These are phyloP conservation scores for Trapa incisa DNA, from an alignment of 345 rosid genomes.

Conservation along the genomic window DNA sequence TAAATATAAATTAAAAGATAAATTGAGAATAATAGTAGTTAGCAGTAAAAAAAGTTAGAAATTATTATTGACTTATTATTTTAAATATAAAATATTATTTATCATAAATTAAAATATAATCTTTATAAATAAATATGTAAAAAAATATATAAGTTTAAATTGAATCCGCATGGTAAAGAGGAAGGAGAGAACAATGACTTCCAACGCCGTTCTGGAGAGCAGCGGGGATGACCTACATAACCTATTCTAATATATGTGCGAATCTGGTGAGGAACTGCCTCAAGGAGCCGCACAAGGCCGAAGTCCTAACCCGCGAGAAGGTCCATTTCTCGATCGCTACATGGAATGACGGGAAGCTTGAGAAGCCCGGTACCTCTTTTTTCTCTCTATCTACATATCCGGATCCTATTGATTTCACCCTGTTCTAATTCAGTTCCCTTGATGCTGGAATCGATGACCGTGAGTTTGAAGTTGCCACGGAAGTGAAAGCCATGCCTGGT, in stretches of 20 bases:
- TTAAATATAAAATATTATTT: too few relatives aligned
- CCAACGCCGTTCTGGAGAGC: slow-evolving; percentile 85
- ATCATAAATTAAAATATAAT: too few relatives aligned
- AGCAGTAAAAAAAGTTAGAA: too few relatives aligned
- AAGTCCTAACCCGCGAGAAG: slow-evolving; percentile 61
- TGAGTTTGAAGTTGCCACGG: neutral
- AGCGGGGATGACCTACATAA: slow-evolving; percentile 78
- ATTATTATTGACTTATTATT: too few relatives aligned
- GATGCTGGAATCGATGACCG: neutral
- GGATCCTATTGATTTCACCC: neutral
- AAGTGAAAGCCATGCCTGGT: neutral
- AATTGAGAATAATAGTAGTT: too few relatives aligned
- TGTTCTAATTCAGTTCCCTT: neutral
- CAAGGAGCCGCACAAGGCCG: slow-evolving; percentile 56
- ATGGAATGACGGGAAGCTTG: slow-evolving; percentile 58
- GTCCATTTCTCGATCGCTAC: slow-evolving; percentile 65
- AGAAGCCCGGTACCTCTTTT: slow-evolving; percentile 46
- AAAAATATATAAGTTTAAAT: neutral
- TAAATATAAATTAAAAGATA: too few relatives aligned
- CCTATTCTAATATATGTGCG: slow-evolving; percentile 73
- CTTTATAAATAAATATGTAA: too few relatives aligned
- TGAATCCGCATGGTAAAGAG: slow-evolving; percentile 1
- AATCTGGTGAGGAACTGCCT: slow-evolving; percentile 70
- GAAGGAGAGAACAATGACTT: slow-evolving; percentile 30
- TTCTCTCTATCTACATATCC: neutral